Base-by-base conservation (phyloP, 2,329 filamentous ascomycete genomes). In the Fusarium xylarioides region DNA sequence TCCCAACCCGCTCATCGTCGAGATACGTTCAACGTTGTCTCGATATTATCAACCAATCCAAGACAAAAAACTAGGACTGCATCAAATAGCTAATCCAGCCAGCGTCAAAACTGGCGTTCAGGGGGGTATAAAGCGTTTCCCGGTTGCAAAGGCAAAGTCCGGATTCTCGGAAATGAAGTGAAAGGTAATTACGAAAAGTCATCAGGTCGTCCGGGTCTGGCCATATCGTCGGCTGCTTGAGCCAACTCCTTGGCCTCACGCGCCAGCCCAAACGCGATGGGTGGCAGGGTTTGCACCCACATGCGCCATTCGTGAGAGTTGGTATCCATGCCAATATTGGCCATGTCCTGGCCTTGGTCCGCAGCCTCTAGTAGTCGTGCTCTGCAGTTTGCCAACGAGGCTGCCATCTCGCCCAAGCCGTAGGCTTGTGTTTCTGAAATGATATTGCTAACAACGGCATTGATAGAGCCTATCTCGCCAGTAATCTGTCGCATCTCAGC, bases 241-340 rank as follows among this genome's bases (percentile, higher is more conserved):
- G 82, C 81, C 67, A 94, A 83, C 79, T 93, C 93, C 85, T 95
- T 96, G 57, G 92, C 93, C 82, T 95, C 92, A 67, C 92, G 88
- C 11, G 93, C 94, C 79, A 95, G 92, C 82, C 94, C 92, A 81
- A 97, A 97, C n/a, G 93, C 93, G 74, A 96, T 91, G 5, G 93
- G 93, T 16, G 93, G 93, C 56, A 97, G 83, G 34, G 89, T 91
- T 80, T 92, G 91, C 61, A 88, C 91, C 85, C 92, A 91, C 78
- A 86, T 85, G 70, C 86, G 86, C 89, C 89, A 91, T 71, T 89
- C 86, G 68, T 86, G 83, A 60, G 87, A 85, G 52, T 88, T 83
- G 44, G 85, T 85, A 23, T 68, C 59, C 21, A 85, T 82, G 53
- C 86, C 87, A 7, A 86, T 82, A 40, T 81, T 86, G 12, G 86